phyloP scores from a whole-genome alignment of 2,329 filamentous ascomycete species.

The Trichophyton verrucosum region DNA sequence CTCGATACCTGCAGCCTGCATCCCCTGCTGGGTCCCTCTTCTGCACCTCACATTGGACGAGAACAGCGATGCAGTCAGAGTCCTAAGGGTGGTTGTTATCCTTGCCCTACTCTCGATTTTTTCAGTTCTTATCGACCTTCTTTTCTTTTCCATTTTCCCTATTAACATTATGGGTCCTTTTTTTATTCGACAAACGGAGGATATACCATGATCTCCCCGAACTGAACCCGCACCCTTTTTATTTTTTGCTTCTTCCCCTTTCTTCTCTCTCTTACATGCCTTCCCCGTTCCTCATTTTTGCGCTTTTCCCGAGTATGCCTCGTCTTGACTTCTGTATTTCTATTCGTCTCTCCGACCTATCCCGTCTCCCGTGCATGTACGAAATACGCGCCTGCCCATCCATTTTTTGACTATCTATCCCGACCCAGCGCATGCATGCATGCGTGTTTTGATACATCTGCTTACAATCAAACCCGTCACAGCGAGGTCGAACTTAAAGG shows the following conservation, averaged over 20 bases:
- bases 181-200: neutral
- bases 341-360: neutral
- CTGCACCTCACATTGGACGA: neutral
- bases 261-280: neutral
- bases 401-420: neutral
- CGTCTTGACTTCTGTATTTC: neutral
- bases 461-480: constrained; percentile 8
- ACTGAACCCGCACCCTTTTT: neutral
- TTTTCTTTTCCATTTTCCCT: no score
- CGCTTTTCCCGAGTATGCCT: neutral
- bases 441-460: neutral
- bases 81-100: neutral
- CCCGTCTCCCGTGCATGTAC: neutral
- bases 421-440: neutral
- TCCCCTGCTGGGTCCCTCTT: neutral
- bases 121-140: constrained; percentile 5
- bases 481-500: constrained; percentile 59
- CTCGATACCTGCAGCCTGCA: neutral
- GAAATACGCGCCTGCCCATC: neutral
- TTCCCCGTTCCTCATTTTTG: neutral
- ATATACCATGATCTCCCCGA: neutral
- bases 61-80: neutral
- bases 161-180: neutral
- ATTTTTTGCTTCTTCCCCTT: neutral
- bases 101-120: neutral